A percentile compares a stretch with the other conserved stretches of the same genome.
Conservation (phyloP, 352 stramenopile species). For the Phytophthora quininea region DNA sequence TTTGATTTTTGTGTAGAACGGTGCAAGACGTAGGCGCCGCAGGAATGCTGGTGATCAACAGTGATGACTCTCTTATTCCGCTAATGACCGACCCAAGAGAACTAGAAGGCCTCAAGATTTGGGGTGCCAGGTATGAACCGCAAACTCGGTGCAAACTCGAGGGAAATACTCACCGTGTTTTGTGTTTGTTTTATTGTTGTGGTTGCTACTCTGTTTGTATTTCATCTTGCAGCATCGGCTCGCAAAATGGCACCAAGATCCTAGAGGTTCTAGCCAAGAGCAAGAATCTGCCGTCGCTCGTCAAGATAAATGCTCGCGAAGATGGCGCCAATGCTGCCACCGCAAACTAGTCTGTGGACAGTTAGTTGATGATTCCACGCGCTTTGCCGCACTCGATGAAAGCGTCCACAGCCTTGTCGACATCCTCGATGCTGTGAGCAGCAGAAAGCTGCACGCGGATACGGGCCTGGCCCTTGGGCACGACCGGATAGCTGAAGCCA, state of each 20-base stretch:
- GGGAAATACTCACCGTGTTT: slow-evolving; percentile 15
- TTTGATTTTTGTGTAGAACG: slow-evolving; percentile 27
- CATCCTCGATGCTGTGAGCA: slow-evolving; percentile 91
- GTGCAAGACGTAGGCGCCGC: slow-evolving; percentile 56
- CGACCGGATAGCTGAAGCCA: slow-evolving; percentile 94
- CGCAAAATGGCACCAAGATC: slow-evolving; percentile 51
- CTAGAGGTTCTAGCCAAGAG: slow-evolving; percentile 46
- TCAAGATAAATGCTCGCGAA: slow-evolving; percentile 40
- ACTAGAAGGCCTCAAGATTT: slow-evolving; percentile 54
- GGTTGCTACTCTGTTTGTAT: background rate
- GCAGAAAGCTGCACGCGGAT: slow-evolving; percentile 93
- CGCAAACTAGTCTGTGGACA: slow-evolving; percentile 21
- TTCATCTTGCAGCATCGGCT: slow-evolving; percentile 41
- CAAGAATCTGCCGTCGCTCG: slow-evolving; percentile 63
- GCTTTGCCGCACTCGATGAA: slow-evolving; percentile 92
- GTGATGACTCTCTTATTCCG: slow-evolving; percentile 62
- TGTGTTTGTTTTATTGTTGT: slow-evolving; percentile 8
- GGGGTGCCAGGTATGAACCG: slow-evolving; percentile 59
- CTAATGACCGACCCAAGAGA: slow-evolving; percentile 73
- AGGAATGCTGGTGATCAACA: slow-evolving; percentile 73
- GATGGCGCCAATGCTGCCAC: slow-evolving; percentile 7
- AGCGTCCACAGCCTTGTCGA: slow-evolving; percentile 91
- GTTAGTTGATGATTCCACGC: slow-evolving; percentile 66
- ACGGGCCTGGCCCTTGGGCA: slow-evolving; percentile 91
- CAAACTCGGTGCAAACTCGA: background rate